phyloP scores from a whole-genome alignment of 805 yeast species.

The Vanderwaltozyma tropicalis region DNA sequence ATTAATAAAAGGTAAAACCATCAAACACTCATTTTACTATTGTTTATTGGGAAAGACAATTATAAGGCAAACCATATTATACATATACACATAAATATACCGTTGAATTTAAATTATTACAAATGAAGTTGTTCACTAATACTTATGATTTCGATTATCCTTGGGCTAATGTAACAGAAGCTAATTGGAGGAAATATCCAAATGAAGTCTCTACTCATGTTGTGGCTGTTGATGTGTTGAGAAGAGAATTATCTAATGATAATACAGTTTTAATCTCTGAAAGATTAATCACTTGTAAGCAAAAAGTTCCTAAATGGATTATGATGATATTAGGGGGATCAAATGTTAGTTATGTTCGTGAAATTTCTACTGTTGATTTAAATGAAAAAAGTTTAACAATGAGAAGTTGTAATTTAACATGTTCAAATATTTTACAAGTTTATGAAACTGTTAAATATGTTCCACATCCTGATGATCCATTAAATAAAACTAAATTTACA shows the following conservation, averaged over 20 bases:
- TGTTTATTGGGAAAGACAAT: background rate
- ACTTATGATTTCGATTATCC: slow-evolving; percentile 66
- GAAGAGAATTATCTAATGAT: slow-evolving; percentile 52
- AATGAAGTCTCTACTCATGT: slow-evolving; percentile 88
- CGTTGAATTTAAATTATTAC: too few relatives aligned
- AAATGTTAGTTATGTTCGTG: slow-evolving; percentile 72
- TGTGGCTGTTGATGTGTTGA: slow-evolving; percentile 79
- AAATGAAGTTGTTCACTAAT: slow-evolving; percentile 78
- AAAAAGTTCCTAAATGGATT: slow-evolving; percentile 78
- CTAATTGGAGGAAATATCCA: slow-evolving; percentile 97
- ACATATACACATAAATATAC: background rate
- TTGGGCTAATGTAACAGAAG: slow-evolving; percentile 92
- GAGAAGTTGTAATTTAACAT: slow-evolving; percentile 82
- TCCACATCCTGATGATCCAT: slow-evolving; percentile 52
- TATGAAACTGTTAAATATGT: slow-evolving; percentile 76
- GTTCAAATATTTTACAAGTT: slow-evolving; percentile 63
- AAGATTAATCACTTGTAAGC: slow-evolving; percentile 80
- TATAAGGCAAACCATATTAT: background rate
- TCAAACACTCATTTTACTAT: too few relatives aligned
- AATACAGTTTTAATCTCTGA: slow-evolving; percentile 62
- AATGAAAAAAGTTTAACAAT: slow-evolving; percentile 51
- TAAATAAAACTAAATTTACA: slow-evolving; percentile 46
- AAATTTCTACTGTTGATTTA: slow-evolving; percentile 76
- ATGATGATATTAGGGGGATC: slow-evolving; percentile 70
- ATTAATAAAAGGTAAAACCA: too few relatives aligned